Evolutionary conservation across 257 asterid species (phyloP).

Genomic region (Coffea eugenioides): DNA sequence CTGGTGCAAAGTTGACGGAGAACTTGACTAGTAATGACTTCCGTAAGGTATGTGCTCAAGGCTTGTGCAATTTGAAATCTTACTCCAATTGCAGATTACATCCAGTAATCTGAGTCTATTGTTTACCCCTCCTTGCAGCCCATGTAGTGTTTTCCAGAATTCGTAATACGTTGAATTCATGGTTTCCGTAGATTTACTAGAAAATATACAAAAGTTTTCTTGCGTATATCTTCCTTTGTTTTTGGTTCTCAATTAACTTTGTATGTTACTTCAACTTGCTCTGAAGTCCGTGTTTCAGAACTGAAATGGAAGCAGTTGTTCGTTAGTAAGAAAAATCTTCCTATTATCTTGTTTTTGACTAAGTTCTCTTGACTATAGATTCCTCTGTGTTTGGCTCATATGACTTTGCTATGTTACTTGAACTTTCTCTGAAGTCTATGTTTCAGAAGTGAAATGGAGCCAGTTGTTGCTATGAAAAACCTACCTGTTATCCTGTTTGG

Average conservation of each 20-base stretch:
- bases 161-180: no score
- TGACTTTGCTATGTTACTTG: no score
- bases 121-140: neutral
- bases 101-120: neutral
- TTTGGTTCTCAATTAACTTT: neutral
- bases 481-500: no score
- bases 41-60: constrained; percentile 18
- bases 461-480: no score
- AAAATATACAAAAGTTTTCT: neutral
- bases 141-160: neutral
- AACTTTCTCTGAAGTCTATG: no score
- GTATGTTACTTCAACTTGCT: neutral
- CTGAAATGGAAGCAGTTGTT: neutral
- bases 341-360: no score
- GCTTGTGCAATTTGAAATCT: neutral
- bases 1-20: constrained; percentile 27
- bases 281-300: neutral
- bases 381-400: no score
- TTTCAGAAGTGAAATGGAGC: no score
- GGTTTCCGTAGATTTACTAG: neutral
- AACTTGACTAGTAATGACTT: constrained; percentile 21
- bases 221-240: neutral
- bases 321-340: neutral
- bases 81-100: no score
- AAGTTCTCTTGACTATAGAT: no score